phyloP scores from a whole-genome alignment of 1,284 basidiomycete genomes.

The Coniferiporia weirii region DNA sequence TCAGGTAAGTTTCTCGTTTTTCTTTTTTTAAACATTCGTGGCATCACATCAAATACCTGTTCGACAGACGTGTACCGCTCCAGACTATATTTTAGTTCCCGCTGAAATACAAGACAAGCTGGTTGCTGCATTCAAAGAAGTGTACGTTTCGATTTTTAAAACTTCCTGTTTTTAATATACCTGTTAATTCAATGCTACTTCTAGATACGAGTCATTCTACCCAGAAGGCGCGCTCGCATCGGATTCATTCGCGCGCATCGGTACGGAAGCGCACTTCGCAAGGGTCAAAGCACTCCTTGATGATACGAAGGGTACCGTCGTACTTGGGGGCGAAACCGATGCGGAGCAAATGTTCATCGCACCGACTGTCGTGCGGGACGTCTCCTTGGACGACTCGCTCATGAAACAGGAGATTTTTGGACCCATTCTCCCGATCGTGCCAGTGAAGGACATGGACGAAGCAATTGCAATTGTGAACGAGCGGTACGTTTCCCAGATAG shows the following conservation, averaged over 20 bases:
- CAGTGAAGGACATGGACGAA: conserved; percentile 66
- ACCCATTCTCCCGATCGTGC: conserved; percentile 73
- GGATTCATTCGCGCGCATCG: conserved; percentile 43
- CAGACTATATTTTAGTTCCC: conserved; percentile 79
- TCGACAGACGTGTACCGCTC: conserved; percentile 47
- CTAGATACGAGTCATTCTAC: conserved; percentile 49
- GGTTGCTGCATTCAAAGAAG: conserved; percentile 54
- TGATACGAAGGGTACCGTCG: conserved; percentile 65
- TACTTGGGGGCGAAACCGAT: conserved; percentile 66
- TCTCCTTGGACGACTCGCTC: conserved; percentile 58
- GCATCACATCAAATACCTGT: neutral
- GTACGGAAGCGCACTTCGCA: conserved; percentile 49
- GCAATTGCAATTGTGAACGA: conserved; percentile 68
- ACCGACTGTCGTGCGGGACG: conserved; percentile 65
- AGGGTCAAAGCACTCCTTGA: conserved; percentile 63
- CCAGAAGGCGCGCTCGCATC: conserved; percentile 43
- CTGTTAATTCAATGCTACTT: conserved; percentile 11
- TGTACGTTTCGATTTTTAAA: conserved; percentile 34
- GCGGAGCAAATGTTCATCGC: conserved; percentile 54
- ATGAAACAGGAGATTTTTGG: conserved; percentile 83
- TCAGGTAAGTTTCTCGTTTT: conserved; percentile 41
- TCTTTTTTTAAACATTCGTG: neutral
- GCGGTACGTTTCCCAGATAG: conserved; percentile 33
- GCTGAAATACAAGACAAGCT: conserved; percentile 59
- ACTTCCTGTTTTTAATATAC: conserved; percentile 4